These are phyloP conservation scores for Hypseocharis bilobata DNA, from an alignment of 441 rosid genomes.

Conservation along the genomic window DNA sequence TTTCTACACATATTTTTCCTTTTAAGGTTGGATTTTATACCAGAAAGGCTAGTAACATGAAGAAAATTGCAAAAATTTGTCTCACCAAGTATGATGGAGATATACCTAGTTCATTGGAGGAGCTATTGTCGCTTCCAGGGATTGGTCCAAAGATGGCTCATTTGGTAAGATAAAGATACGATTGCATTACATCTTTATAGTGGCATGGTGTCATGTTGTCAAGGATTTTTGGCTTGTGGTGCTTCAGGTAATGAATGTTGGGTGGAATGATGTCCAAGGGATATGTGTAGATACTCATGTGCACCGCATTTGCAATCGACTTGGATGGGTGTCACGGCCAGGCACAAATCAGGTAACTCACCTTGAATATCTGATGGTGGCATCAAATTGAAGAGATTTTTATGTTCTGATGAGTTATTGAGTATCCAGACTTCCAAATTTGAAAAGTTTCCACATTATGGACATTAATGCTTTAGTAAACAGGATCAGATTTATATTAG, in stretches of 20 bases:
- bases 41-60: conserved; percentile 73
- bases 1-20: conserved; percentile 6
- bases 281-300: conserved; percentile 93
- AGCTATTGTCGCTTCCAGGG: conserved; percentile 75
- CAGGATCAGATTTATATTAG: no score
- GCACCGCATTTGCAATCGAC: conserved; percentile 85
- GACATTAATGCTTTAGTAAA: no score
- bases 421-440: no score
- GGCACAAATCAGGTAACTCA: conserved; percentile 54
- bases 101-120: conserved; percentile 82
- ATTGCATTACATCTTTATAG: not conserved
- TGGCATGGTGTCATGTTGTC: not conserved
- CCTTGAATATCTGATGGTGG: not conserved
- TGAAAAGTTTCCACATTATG: not conserved
- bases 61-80: conserved; percentile 80
- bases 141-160: conserved; percentile 98
- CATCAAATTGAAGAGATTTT: not conserved
- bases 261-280: conserved; percentile 83
- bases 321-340: conserved; percentile 76
- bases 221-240: conserved; percentile 12
- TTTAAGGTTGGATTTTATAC: conserved; percentile 81
- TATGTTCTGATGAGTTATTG: no score
- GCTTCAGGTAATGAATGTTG: conserved; percentile 74
- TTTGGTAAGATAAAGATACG: conserved; percentile 52
- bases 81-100: conserved; percentile 65